phyloP scores from a whole-genome alignment of 2,329 filamentous ascomycete genomes.

The Ascosphaera aggregata region DNA sequence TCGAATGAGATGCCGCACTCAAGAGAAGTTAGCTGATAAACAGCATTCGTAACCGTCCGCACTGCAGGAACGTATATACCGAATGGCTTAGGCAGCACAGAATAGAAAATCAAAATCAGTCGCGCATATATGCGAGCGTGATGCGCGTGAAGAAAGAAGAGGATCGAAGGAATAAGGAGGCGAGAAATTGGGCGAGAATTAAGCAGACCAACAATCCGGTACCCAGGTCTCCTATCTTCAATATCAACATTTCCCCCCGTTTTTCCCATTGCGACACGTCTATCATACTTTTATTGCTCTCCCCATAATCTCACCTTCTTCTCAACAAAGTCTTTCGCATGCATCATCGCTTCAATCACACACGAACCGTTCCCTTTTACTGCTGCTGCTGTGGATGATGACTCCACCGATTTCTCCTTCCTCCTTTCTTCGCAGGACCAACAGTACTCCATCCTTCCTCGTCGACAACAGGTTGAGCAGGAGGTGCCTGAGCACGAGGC shows the following conservation, averaged over 20 bases:
- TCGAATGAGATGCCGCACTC: constrained; percentile 99
- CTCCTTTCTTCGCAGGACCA: constrained; percentile 20
- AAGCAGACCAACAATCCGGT: constrained; percentile 1
- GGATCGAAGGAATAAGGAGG: constrained; percentile 1
- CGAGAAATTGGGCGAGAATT: constrained; percentile 1
- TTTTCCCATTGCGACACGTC: constrained; percentile 4
- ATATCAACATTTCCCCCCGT: constrained; percentile 2
- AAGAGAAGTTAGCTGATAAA: background rate
- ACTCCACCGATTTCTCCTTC: constrained; percentile 19
- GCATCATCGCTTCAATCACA: background rate
- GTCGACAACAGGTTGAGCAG: constrained; percentile 13
- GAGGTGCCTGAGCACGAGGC: constrained; percentile 9
- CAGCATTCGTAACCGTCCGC: background rate
- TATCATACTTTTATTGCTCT: constrained; percentile 5
- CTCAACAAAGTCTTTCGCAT: background rate
- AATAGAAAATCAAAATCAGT: background rate
- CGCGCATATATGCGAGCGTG: constrained; percentile 1
- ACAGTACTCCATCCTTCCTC: constrained; percentile 27
- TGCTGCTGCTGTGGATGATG: constrained; percentile 4
- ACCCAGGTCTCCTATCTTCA: background rate
- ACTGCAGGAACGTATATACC: background rate
- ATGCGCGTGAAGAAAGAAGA: background rate
- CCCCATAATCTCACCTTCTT: background rate
- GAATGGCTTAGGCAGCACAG: background rate
- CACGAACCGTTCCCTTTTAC: constrained; percentile 1